Base-by-base conservation (phyloP, 805 yeast genomes). In the Scheffersomyces stipitis region DNA sequence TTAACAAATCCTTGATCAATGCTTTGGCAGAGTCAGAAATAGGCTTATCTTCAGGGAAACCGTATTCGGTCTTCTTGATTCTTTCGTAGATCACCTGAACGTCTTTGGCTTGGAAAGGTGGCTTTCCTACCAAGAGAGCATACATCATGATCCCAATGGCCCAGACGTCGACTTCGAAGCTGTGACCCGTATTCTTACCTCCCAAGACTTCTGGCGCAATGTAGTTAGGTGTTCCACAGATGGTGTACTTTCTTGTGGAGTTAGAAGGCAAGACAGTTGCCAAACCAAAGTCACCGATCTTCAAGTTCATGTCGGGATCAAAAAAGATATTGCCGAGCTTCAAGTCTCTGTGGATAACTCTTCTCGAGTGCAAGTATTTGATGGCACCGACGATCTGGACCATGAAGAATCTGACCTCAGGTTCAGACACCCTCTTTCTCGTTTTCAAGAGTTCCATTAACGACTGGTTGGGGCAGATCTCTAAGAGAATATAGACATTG, bases 221-320 rank as follows among this genome's bases (percentile, higher is more conserved):
- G 60, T 93, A 93, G 65, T 93, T 93, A 42, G 99, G 99, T 16
- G 99, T 93, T 37, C 99, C 99, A 64, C 99, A 93, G 38, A 93
- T 87, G 30, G 99, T 91, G 58, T 83, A 86, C 55, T 91, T 88
- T 47, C 91, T 80, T 34, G 86, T 86, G 40, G 75, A 75, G 29
- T 53, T 52, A 15, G 78, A 70, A 29, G 84, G 85, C 44, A 93
- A 73, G n/a, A 87, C 84, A 1, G 97, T 89, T n/a, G 99, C 99
- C 42, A 93, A 75, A 22, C 99, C 99, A 66, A 93, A 93, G 62
- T 93, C 99, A 46, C 99, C 99, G 44, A 93, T 85, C 60, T 93
- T 93, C 55, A 91, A 75, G 62, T 89, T 87, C 96, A 91, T 93
- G 31, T 86, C 76, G 7, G 88, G 86, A 60, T 93, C 99, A 50